Conservation (phyloP, 176 grass and related monocot species). For the Thinopyrum elongatum region DNA sequence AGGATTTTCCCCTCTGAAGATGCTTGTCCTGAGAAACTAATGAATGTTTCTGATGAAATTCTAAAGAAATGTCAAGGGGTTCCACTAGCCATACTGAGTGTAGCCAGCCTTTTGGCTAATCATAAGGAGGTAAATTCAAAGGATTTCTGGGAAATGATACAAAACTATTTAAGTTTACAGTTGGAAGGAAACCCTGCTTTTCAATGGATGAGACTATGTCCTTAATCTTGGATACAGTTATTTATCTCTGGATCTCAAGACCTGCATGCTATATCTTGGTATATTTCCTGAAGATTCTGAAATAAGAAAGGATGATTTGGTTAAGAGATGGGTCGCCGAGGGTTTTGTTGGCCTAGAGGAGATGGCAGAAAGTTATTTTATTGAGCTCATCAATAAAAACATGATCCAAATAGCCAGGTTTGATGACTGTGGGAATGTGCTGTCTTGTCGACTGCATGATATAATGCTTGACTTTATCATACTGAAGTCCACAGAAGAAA, state of each 20-base stretch:
- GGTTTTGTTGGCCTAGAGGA: conserved; percentile 1
- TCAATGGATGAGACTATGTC: background rate
- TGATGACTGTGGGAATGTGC: conserved; percentile 11
- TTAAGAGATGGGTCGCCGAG: conserved; percentile 17
- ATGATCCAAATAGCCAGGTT: conserved; percentile 3
- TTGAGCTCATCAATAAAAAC: background rate
- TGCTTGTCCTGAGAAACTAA: background rate
- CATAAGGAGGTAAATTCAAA: background rate
- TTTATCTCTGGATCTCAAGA: background rate
- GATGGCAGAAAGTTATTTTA: background rate
- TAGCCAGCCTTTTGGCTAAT: conserved; percentile 1
- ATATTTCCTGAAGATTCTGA: conserved; percentile 22
- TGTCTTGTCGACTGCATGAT: conserved; percentile 22
- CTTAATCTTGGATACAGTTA: conserved; percentile 4
- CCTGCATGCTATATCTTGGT: background rate
- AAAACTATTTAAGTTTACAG: background rate
- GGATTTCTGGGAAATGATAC: background rate
- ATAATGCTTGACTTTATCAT: conserved; percentile 27
- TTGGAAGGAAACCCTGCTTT: background rate
- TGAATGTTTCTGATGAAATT: background rate
- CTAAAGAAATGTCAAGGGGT: conserved; percentile 22
- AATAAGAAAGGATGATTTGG: background rate
- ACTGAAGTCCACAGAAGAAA: conserved; percentile 6
- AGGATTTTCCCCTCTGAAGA: conserved; percentile 6
- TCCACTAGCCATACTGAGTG: conserved; percentile 4